Evolutionary conservation across 139 green algal species (phyloP).

Genomic region (Ettlia oleoabundans): DNA sequence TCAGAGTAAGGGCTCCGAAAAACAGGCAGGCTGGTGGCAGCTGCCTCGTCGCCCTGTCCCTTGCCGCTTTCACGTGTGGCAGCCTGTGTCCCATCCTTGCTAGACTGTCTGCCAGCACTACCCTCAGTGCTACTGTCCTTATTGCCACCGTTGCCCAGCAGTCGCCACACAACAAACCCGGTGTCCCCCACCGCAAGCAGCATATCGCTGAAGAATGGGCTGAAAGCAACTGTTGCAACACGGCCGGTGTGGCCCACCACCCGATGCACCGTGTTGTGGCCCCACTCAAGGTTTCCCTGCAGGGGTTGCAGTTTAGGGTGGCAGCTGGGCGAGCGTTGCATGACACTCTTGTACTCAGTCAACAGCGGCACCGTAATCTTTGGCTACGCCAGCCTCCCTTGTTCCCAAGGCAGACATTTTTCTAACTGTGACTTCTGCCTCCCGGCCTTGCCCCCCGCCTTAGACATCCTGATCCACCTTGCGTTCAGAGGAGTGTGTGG

Average conservation of each 20-base stretch:
- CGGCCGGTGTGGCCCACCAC: slow-evolving; percentile 64
- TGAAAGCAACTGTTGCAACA: slow-evolving; percentile 67
- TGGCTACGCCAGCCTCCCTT: too few relatives aligned
- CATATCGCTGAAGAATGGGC: slow-evolving; percentile 85
- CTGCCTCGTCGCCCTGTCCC: background rate
- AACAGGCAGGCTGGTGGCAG: slow-evolving; percentile 50
- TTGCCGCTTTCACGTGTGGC: background rate
- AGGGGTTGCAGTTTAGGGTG: too few relatives aligned
- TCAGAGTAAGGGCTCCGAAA: slow-evolving; percentile 63
- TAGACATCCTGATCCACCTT: background rate
- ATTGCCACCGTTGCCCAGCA: too few relatives aligned
- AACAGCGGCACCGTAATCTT: too few relatives aligned
- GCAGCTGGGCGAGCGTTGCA: too few relatives aligned
- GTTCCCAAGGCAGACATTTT: too few relatives aligned
- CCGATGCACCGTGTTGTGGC: slow-evolving; percentile 30
- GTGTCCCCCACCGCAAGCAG: slow-evolving; percentile 81
- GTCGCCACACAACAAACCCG: slow-evolving; percentile 75
- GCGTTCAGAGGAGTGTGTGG: slow-evolving; percentile 17
- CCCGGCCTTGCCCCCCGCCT: background rate
- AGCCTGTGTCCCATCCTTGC: too few relatives aligned
- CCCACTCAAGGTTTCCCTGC: slow-evolving; percentile 11
- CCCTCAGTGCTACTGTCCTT: too few relatives aligned
- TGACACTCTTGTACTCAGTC: too few relatives aligned
- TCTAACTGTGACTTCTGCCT: too few relatives aligned
- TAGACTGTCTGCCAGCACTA: too few relatives aligned